phyloP scores from a whole-genome alignment of 116 monocot species.

The Dioscorea cayenensis region DNA sequence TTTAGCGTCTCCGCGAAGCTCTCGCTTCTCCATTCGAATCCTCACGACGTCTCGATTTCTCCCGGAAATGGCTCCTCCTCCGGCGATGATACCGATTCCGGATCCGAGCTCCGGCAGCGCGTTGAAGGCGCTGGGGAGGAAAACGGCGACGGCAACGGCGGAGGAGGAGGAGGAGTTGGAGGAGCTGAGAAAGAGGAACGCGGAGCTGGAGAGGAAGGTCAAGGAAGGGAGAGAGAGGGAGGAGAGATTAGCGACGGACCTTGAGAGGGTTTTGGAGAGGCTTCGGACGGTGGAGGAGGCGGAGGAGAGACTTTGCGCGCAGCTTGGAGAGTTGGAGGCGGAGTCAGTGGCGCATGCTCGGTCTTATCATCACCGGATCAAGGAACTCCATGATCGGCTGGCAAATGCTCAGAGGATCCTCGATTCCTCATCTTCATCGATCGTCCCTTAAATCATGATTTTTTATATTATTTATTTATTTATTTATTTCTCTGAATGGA shows the following conservation, averaged over 20 bases:
- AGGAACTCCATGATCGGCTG: slow-evolving; percentile 26
- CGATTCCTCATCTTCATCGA: neutral
- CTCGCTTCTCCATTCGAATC: too few species aligned
- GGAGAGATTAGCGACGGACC: slow-evolving; percentile 11
- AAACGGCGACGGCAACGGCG: neutral
- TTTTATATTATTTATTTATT: neutral
- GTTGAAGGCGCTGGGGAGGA: neutral
- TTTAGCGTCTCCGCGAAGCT: too few species aligned
- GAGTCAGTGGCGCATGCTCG: slow-evolving; percentile 32
- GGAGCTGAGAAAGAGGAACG: slow-evolving; percentile 27
- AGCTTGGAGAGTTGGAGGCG: slow-evolving; percentile 53
- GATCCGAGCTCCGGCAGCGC: neutral
- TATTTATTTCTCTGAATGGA: neutral
- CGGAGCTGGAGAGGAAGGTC: slow-evolving; percentile 30
- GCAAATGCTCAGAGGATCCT: slow-evolving; percentile 6
- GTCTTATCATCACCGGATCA: slow-evolving; percentile 17
- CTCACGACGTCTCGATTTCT: too few species aligned
- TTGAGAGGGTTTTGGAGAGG: slow-evolving; percentile 20
- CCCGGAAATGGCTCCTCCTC: neutral
- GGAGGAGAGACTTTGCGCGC: slow-evolving; percentile 42
- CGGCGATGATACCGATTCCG: neutral
- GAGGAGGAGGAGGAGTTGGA: neutral
- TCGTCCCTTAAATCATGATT: neutral
- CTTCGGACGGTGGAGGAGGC: slow-evolving; percentile 33
- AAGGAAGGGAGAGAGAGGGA: slow-evolving; percentile 20